Percentiles rank a stretch among this genome's conserved stretches.
phyloP scores from a whole-genome alignment of 148 eudicot species.

The Limonium bicolor region DNA sequence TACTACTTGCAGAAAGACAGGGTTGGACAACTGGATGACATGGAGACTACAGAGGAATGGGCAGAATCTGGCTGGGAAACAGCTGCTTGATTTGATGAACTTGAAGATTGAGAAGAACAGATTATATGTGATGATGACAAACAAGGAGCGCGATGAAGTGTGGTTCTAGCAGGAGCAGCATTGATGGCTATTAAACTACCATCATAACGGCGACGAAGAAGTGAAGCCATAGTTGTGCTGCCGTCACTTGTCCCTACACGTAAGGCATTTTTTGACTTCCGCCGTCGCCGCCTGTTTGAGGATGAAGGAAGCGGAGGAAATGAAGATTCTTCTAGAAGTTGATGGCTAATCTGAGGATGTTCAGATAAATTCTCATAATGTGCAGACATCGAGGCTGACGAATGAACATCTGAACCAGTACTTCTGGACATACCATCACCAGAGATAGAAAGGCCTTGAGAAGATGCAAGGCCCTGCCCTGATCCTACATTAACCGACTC shows the following conservation, averaged over 20 bases:
- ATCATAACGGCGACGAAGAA: slow-evolving; percentile 21
- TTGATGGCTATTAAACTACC: slow-evolving; percentile 8
- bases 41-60: slow-evolving; percentile 10
- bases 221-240: slow-evolving; percentile 32
- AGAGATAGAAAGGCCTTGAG: slow-evolving; percentile 10
- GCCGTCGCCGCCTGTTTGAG: slow-evolving; percentile 29
- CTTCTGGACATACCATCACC: slow-evolving; percentile 12
- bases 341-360: slow-evolving; percentile 32
- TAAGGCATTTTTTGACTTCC: slow-evolving; percentile 28
- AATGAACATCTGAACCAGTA: slow-evolving; percentile 14
- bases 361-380: slow-evolving; percentile 34
- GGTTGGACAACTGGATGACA: slow-evolving; percentile 5
- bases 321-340: slow-evolving; percentile 37
- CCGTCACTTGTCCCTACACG: slow-evolving; percentile 17
- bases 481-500: slow-evolving; percentile 23
- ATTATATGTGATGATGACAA: slow-evolving; percentile 13
- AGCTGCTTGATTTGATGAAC: slow-evolving; percentile 12
- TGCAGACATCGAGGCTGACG: too few relatives aligned
- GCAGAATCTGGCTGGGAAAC: slow-evolving; percentile 18
- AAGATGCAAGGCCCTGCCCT: slow-evolving; percentile 12
- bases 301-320: slow-evolving; percentile 58
- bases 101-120: slow-evolving; percentile 18
- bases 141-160: slow-evolving; percentile 1
- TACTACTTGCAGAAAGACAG: background rate
- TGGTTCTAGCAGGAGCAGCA: slow-evolving; percentile 8